phyloP scores from a whole-genome alignment of 2,329 filamentous ascomycete species.

The Monosporascus ibericus region DNA sequence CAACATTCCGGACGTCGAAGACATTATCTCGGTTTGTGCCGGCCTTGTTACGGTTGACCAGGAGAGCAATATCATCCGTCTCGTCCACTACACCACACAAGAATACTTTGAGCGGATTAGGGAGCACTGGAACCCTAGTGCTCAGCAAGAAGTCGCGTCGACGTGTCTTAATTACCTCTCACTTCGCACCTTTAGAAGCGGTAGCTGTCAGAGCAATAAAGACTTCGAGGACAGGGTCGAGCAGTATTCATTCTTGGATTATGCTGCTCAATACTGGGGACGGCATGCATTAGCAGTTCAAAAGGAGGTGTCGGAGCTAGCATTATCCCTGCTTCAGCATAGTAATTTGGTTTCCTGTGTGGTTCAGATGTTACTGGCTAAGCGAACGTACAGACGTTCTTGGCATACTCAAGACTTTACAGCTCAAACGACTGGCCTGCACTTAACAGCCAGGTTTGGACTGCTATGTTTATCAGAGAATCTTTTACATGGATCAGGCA shows the following conservation, averaged over 20 bases:
- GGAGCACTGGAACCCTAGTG: constrained; percentile 23
- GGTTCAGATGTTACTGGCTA: neutral
- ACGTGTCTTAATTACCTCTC: constrained; percentile 31
- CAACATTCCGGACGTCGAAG: constrained; percentile 22
- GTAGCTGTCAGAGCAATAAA: neutral
- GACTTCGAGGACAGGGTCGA: constrained; percentile 1
- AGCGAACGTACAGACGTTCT: too few species aligned
- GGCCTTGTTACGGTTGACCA: constrained; percentile 34
- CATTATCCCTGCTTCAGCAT: neutral
- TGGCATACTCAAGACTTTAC: too few species aligned
- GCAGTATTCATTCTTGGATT: constrained; percentile 3
- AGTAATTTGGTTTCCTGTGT: neutral
- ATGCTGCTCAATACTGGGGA: constrained; percentile 8
- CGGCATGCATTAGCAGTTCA: neutral
- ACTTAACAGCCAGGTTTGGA: too few species aligned
- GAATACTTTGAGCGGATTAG: constrained; percentile 32
- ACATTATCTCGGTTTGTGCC: constrained; percentile 29
- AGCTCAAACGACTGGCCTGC: too few species aligned
- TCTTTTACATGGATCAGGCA: too few species aligned
- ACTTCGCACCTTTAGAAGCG: constrained; percentile 11
- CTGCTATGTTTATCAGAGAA: too few species aligned
- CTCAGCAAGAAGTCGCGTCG: constrained; percentile 18
- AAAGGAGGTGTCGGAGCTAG: neutral
- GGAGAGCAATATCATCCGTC: constrained; percentile 28
- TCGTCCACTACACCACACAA: constrained; percentile 39